Conservation (phyloP, 257 asterid species). For the Leonotis leonurus region DNA sequence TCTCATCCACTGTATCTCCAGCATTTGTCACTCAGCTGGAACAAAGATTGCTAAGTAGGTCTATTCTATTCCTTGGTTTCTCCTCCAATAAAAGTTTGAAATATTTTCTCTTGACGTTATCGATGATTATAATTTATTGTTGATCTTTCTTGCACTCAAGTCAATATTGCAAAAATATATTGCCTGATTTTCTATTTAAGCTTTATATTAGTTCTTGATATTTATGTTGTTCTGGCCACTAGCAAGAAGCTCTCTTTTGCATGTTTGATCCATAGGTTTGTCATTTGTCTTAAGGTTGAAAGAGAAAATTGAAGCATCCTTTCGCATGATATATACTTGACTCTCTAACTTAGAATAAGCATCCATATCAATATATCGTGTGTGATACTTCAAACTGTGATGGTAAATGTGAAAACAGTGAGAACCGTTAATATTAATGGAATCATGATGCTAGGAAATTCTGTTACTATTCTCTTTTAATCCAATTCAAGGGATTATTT, state of each 20-base stretch:
- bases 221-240: slow-evolving; percentile 4
- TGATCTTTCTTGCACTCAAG: neutral
- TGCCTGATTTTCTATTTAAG: neutral
- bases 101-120: neutral
- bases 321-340: neutral
- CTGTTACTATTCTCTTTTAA: neutral
- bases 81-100: neutral
- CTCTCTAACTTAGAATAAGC: neutral
- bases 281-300: neutral
- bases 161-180: neutral
- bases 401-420: neutral
- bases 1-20: slow-evolving; percentile 94
- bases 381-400: neutral
- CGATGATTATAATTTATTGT: neutral
- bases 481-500: too few relatives aligned
- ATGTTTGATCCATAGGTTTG: neutral
- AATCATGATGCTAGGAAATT: neutral
- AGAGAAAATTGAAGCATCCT: neutral
- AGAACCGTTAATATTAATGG: neutral
- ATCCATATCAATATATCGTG: neutral
- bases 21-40: slow-evolving; percentile 79
- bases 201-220: neutral
- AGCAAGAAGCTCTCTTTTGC: neutral
- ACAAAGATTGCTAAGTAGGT: slow-evolving; percentile 73
- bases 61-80: slow-evolving; percentile 8